These are phyloP conservation scores for Phytophthora macrochlamydospora DNA, from an alignment of 352 stramenopile genomes.

Conservation along the genomic window DNA sequence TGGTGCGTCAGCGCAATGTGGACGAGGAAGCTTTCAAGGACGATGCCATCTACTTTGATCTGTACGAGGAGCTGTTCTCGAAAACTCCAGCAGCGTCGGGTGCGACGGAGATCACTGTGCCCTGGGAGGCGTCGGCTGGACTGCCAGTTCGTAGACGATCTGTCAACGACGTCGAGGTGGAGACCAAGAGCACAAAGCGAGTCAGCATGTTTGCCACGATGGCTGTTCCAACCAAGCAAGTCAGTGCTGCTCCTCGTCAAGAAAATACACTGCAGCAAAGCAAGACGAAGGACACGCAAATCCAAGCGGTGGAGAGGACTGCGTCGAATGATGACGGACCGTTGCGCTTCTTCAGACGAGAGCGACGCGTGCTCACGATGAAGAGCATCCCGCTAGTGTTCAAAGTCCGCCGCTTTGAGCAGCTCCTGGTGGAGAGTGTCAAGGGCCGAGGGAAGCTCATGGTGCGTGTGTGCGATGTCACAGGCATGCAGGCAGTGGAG, in stretches of 20 bases:
- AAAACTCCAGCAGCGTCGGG: conserved; percentile 2
- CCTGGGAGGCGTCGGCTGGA: conserved; percentile 10
- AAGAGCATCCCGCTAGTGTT: conserved; percentile 48
- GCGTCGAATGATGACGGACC: conserved; percentile 5
- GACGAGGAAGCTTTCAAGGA: conserved; percentile 53
- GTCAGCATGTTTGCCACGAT: conserved; percentile 43
- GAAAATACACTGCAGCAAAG: not conserved
- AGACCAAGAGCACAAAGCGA: conserved; percentile 15
- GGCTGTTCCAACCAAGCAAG: conserved; percentile 11
- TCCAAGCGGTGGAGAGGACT: conserved; percentile 17
- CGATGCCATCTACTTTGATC: conserved; percentile 74
- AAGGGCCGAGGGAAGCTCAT: conserved; percentile 59
- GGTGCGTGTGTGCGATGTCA: conserved; percentile 61
- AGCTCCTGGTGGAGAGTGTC: conserved; percentile 61
- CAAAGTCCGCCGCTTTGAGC: conserved; percentile 51
- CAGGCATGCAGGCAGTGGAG: conserved; percentile 47
- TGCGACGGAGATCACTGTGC: conserved; percentile 9
- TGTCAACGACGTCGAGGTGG: conserved; percentile 36
- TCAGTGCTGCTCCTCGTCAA: conserved; percentile 3
- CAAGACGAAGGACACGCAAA: conserved; percentile 4
- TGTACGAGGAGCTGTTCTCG: conserved; percentile 63
- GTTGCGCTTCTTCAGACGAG: conserved; percentile 49
- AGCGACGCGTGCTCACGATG: conserved; percentile 30
- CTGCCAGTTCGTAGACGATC: conserved; percentile 28
- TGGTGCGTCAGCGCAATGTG: conserved; percentile 45